Evolutionary conservation across 768 basidiomycete species (phyloP).

Genomic region (Russula compacta): DNA sequence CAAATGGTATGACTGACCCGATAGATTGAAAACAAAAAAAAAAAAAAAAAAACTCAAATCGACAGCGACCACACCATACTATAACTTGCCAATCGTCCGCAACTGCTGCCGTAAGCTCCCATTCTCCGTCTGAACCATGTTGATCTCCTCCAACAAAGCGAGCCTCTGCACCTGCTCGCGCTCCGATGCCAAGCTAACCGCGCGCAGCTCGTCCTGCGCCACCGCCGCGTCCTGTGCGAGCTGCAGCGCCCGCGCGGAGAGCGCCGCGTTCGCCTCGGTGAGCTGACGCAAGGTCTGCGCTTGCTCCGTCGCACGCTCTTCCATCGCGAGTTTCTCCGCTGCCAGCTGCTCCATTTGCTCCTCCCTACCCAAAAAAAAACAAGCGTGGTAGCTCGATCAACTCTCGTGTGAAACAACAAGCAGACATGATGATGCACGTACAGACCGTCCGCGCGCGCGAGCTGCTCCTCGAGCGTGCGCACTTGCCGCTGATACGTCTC

Average conservation of each 20-base stretch:
- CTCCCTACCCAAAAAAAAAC: conserved; percentile 36
- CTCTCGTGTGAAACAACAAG: background rate
- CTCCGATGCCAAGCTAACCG: conserved; percentile 36
- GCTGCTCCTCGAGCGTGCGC: conserved; percentile 66
- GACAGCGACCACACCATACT: background rate
- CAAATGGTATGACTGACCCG: too few species aligned
- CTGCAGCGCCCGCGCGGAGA: conserved; percentile 62
- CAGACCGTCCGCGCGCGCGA: conserved; percentile 41
- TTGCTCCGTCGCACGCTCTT: conserved; percentile 58
- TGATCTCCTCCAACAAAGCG: conserved; percentile 82
- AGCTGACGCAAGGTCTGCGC: conserved; percentile 66
- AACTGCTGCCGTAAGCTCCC: conserved; percentile 59
- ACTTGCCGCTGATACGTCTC: conserved; percentile 92
- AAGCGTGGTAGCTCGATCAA: background rate
- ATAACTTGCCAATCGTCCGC: conserved; percentile 45
- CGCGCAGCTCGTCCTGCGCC: conserved; percentile 60
- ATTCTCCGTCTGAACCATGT: conserved; percentile 75
- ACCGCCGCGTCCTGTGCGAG: conserved; percentile 63
- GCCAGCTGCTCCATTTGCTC: conserved; percentile 58
- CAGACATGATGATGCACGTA: too few species aligned
- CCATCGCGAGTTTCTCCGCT: conserved; percentile 60
- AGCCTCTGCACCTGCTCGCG: conserved; percentile 77
- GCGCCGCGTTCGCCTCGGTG: conserved; percentile 65
- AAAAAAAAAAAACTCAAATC: background rate
- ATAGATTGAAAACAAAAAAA: background rate